Percentiles rank a stretch among this genome's conserved stretches.
Evolutionary conservation across 768 basidiomycete species (phyloP).

Genomic region (Naganishia vishniacii): DNA sequence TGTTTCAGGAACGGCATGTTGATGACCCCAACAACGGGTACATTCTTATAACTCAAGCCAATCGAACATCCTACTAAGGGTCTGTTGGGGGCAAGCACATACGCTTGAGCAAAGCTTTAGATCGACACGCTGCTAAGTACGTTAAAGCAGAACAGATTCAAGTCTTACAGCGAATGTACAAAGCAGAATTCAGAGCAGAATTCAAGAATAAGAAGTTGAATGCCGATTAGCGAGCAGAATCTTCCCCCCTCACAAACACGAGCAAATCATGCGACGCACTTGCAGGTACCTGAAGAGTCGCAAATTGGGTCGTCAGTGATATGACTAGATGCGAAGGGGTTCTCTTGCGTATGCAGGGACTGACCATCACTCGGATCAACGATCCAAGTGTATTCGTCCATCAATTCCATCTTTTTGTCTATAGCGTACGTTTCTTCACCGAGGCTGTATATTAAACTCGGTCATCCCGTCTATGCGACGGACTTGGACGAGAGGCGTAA

Average conservation of each 20-base stretch:
- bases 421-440: conserved; percentile 78
- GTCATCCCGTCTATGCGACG: too few species aligned
- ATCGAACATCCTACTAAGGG: conserved; percentile 86
- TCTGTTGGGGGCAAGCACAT: conserved; percentile 47
- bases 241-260: too few species aligned
- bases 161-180: conserved; percentile 35
- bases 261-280: too few species aligned
- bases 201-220: too few species aligned
- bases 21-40: conserved; percentile 82
- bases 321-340: too few species aligned
- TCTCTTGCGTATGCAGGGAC: too few species aligned
- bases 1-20: conserved; percentile 88
- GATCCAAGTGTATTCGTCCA: conserved; percentile 88
- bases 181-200: conserved; percentile 23
- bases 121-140: too few species aligned
- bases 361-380: conserved; percentile 79
- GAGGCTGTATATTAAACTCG: conserved; percentile 55
- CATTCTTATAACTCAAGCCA: conserved; percentile 74
- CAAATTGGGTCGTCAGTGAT: too few species aligned
- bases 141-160: too few species aligned
- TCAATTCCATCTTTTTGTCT: conserved; percentile 55
- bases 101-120: conserved; percentile 27
- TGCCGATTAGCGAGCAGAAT: too few species aligned
- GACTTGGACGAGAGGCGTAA: too few species aligned
- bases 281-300: conserved; percentile 43